phyloP scores from a whole-genome alignment of 140 eudicot species.

The Erigeron philadelphicus region DNA sequence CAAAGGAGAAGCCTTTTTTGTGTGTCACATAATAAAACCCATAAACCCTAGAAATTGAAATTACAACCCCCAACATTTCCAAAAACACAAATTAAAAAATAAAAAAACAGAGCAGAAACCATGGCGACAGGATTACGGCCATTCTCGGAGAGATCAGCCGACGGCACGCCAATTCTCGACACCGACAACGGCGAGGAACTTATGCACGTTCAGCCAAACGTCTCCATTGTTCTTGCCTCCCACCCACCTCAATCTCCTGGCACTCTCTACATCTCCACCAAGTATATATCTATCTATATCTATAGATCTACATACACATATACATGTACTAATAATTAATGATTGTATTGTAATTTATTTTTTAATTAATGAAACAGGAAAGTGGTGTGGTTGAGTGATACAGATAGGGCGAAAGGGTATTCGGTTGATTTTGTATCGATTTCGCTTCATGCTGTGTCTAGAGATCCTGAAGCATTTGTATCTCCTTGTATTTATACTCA shows the following conservation, averaged over 20 bases:
- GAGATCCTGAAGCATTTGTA: conserved; percentile 77
- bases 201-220: conserved; percentile 55
- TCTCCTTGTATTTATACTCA: conserved; percentile 86
- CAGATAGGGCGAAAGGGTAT: conserved; percentile 60
- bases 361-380: conserved; percentile 33
- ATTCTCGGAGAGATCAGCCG: conserved; percentile 42
- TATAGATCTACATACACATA: neutral
- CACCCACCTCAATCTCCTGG: conserved; percentile 60
- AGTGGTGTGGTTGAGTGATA: conserved; percentile 81
- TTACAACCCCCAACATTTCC: too few species aligned
- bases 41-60: too few species aligned
- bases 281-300: conserved; percentile 28
- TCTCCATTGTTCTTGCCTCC: conserved; percentile 70
- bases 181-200: conserved; percentile 55
- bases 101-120: conserved; percentile 5
- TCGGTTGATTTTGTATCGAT: conserved; percentile 71
- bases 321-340: neutral
- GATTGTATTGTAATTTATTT: neutral
- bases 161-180: conserved; percentile 54
- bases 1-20: too few species aligned
- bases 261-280: conserved; percentile 79
- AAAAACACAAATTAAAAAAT: neutral
- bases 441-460: conserved; percentile 87
- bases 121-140: conserved; percentile 57
- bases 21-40: too few species aligned